A percentile compares a stretch with the other conserved stretches of the same genome.
Conservation (phyloP, 176 grass and related monocot species). For the Panicum miliaceum region DNA sequence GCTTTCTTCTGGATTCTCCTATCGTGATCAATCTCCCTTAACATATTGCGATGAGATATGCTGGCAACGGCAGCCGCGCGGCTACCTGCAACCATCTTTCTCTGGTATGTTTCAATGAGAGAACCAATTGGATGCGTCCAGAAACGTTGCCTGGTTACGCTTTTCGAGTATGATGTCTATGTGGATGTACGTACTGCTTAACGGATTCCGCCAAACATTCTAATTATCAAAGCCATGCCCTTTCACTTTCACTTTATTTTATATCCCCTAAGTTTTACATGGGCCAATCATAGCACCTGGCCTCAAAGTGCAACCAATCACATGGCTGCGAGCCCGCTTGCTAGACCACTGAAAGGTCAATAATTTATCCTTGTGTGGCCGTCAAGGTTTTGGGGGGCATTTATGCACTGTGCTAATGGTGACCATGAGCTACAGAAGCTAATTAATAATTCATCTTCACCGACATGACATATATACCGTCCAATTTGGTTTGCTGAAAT, state of each 20-base stretch:
- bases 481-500: neutral
- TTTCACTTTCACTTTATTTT: constrained; percentile 55
- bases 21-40: constrained; percentile 47
- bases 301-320: constrained; percentile 54
- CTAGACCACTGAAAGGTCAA: constrained; percentile 43
- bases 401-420: constrained; percentile 20
- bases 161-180: constrained; percentile 50
- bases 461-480: neutral
- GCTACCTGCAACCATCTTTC: constrained; percentile 41
- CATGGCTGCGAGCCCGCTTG: constrained; percentile 39
- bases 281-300: constrained; percentile 56
- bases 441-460: neutral
- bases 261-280: constrained; percentile 56
- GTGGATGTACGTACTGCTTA: constrained; percentile 40
- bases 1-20: constrained; percentile 47
- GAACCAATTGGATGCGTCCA: constrained; percentile 44
- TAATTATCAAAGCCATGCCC: constrained; percentile 49
- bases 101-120: constrained; percentile 51
- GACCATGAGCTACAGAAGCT: constrained; percentile 32
- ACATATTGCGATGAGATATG: constrained; percentile 54
- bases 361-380: constrained; percentile 49
- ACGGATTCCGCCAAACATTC: constrained; percentile 59
- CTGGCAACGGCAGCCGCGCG: constrained; percentile 36
- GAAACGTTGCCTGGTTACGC: constrained; percentile 44
- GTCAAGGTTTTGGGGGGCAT: constrained; percentile 12